These are phyloP conservation scores for Cyclotella baltica DNA, from an alignment of 108 stramenopile genomes.

Conservation along the genomic window DNA sequence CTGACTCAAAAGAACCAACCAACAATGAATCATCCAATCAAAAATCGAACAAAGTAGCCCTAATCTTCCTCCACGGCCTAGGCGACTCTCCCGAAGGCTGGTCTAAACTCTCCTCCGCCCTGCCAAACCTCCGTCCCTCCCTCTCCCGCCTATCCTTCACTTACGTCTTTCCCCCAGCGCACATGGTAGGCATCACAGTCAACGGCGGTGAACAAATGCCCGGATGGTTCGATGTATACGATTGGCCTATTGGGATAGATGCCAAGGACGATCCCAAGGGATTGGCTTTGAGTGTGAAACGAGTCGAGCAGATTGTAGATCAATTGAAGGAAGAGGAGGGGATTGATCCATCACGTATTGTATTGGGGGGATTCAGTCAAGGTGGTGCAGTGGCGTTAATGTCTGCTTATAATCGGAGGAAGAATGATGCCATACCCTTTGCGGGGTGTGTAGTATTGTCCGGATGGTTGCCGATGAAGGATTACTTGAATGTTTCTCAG, in stretches of 20 bases:
- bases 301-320: constrained; percentile 41
- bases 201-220: constrained; percentile 53
- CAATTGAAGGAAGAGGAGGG: constrained; percentile 56
- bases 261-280: constrained; percentile 55
- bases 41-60: constrained; percentile 47
- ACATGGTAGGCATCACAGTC: constrained; percentile 42
- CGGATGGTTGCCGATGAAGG: constrained; percentile 57
- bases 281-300: constrained; percentile 38
- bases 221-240: constrained; percentile 57
- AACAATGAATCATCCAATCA: too few relatives aligned
- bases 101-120: constrained; percentile 37
- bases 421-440: constrained; percentile 43
- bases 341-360: constrained; percentile 37
- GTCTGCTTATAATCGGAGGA: constrained; percentile 48
- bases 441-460: constrained; percentile 49
- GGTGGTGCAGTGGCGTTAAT: constrained; percentile 58
- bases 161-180: constrained; percentile 52
- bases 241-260: constrained; percentile 56
- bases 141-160: constrained; percentile 44
- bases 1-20: too few relatives aligned
- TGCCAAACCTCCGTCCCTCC: constrained; percentile 33
- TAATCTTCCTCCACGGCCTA: constrained; percentile 55
- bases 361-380: constrained; percentile 58
- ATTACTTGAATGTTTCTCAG: constrained; percentile 43
- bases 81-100: constrained; percentile 57